These are phyloP conservation scores for Lithospermum erythrorhizon DNA, from an alignment of 257 asterid genomes.

Conservation along the genomic window DNA sequence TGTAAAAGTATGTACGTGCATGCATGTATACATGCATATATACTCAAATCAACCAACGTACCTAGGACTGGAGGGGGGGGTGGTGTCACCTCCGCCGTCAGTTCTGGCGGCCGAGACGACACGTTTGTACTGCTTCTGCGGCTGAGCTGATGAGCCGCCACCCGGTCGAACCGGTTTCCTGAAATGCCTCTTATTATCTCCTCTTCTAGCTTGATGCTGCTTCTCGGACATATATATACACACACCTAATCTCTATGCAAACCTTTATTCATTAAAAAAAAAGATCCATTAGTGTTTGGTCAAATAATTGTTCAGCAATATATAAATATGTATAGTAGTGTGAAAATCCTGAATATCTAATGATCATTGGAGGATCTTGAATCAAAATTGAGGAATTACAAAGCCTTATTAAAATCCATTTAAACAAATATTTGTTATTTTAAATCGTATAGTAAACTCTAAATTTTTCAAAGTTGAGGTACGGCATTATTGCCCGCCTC, in stretches of 20 bases:
- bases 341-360: no score
- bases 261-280: not conserved
- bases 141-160: not conserved
- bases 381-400: no score
- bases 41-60: not conserved
- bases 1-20: no score
- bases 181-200: not conserved
- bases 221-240: slow-evolving; percentile 1
- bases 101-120: not conserved
- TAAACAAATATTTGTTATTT: no score
- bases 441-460: no score
- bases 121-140: not conserved
- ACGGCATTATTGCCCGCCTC: no score
- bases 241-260: not conserved
- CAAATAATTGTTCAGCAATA: not conserved
- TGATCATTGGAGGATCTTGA: no score
- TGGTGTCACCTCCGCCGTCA: not conserved
- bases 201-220: slow-evolving; percentile 1
- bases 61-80: not conserved
- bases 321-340: not conserved
- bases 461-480: no score
- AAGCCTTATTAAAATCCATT: no score
- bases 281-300: not conserved
- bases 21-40: not conserved
- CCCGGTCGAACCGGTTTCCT: slow-evolving; percentile 1